Evolutionary conservation across 805 yeast species (phyloP), one percentile per base, ranked within the genome.

Genomic region (Wickerhamiella domercqiae): DNA sequence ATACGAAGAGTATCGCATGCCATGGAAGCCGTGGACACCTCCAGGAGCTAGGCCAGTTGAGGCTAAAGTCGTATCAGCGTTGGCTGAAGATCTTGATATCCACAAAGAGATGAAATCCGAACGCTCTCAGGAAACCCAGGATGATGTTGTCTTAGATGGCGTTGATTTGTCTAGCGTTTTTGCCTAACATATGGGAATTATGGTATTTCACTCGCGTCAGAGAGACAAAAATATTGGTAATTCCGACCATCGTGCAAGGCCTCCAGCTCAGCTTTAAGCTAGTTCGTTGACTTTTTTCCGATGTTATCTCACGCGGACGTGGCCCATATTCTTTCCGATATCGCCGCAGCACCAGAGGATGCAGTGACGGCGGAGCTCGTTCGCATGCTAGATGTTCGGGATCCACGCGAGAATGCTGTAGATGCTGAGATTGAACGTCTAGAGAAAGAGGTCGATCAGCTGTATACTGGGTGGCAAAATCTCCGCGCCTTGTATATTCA

Each of bases 21-120:
- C 21, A 30, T 20, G 33, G 5, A n/a, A 28, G 14, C 9, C 15
- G 21, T 19, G 22, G 15, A n/a, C 11, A n/a, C 29, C 18, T 13
- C n/a, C 25, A 21, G 15, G 14, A n/a, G 6, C 6, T 18, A 1
- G 18, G 3, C 4, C 24, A 5, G 7, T 7, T 15, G 3, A 18
- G 16, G 13, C 11, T 9, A 15, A 29, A 29, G 16, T 7, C 17
- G 17, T 14, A 13, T n/a, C 32, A 9, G 32, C 11, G 32, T 14
- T 29, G 32, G 17, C 7, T 7, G 7, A 7, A 7, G 21, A 30
- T n/a, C 7, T 43, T 11, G 40, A 38, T 17, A 30, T 43, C 25
- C 34, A 40, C 20, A 14, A 38, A 16, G 32, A 30, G 19, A 14
- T 15, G 5, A 14, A 15, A 7, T 34, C 3, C 38, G 33, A 2